These are phyloP conservation scores for Lactarius vividus DNA, from an alignment of 768 basidiomycete species.

Conservation along the genomic window DNA sequence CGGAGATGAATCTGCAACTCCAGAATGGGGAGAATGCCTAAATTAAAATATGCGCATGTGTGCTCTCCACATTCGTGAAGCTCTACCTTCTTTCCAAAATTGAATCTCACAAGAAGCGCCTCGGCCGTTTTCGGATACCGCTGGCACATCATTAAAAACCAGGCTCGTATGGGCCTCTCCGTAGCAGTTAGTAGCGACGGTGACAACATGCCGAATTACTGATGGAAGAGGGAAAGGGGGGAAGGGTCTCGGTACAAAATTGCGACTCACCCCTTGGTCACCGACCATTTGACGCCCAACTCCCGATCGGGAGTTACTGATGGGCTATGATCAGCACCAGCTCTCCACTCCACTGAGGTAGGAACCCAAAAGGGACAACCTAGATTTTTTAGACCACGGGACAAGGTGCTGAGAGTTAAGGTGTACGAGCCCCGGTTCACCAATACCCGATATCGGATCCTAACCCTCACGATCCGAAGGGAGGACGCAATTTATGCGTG, in stretches of 20 bases:
- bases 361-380: conserved; percentile 12
- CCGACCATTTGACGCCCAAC: conserved; percentile 5
- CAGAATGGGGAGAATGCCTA: conserved; percentile 6
- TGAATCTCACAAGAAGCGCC: conserved; percentile 7
- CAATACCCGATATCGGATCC: conserved; percentile 20
- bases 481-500: conserved; percentile 5
- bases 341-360: conserved; percentile 5
- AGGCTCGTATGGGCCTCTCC: neutral
- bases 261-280: neutral
- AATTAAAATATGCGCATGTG: conserved; percentile 19
- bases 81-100: conserved; percentile 1
- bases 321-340: conserved; percentile 15
- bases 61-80: neutral
- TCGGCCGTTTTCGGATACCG: conserved; percentile 17
- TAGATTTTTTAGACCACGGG: conserved; percentile 14
- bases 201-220: neutral
- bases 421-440: conserved; percentile 15
- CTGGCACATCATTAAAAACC: neutral
- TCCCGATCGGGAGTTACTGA: conserved; percentile 17
- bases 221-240: neutral
- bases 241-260: neutral
- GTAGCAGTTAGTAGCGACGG: neutral
- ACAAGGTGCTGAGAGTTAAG: conserved; percentile 5
- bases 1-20: conserved; percentile 18
- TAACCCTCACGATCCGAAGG: conserved; percentile 8